Percentiles rank a stretch among this genome's conserved stretches.
Conservation (phyloP, 2,329 filamentous ascomycete genomes). For the Pochonia chlamydosporia region DNA sequence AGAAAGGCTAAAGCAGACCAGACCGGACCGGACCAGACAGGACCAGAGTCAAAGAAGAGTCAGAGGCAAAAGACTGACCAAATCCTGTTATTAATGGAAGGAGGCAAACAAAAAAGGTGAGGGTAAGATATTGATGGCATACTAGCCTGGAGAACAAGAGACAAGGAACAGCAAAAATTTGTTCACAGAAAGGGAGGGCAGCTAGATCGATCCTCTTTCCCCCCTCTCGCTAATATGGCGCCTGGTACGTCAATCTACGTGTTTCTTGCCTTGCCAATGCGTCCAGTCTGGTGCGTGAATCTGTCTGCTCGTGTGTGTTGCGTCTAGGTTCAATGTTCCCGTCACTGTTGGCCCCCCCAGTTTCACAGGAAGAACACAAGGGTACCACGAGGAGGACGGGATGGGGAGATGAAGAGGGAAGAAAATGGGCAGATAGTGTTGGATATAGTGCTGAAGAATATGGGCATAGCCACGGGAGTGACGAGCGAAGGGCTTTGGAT, state of each 20-base stretch:
- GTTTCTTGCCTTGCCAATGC: no score
- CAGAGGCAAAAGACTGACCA: background rate
- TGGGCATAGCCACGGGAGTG: background rate
- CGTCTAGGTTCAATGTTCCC: background rate
- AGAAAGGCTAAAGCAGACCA: no score
- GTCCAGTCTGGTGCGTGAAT: background rate
- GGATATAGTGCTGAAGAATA: no score
- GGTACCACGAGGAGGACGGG: constrained; percentile 13
- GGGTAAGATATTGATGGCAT: background rate
- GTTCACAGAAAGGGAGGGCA: background rate
- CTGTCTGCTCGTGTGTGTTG: background rate
- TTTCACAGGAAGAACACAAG: constrained; percentile 12
- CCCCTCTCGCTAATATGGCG: no score
- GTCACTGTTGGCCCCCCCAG: background rate
- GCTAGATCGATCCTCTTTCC: background rate
- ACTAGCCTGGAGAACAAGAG: background rate
- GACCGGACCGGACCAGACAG: no score
- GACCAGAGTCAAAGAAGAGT: background rate
- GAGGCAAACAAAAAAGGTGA: background rate
- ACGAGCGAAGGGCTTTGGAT: background rate
- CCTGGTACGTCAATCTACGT: no score
- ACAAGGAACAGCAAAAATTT: background rate
- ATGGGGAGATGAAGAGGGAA: no score
- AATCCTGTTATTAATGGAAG: background rate
- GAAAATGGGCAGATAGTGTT: background rate